phyloP scores from a whole-genome alignment of 176 grass and related monocot species.

The Rhipidocladum racemiflorum region DNA sequence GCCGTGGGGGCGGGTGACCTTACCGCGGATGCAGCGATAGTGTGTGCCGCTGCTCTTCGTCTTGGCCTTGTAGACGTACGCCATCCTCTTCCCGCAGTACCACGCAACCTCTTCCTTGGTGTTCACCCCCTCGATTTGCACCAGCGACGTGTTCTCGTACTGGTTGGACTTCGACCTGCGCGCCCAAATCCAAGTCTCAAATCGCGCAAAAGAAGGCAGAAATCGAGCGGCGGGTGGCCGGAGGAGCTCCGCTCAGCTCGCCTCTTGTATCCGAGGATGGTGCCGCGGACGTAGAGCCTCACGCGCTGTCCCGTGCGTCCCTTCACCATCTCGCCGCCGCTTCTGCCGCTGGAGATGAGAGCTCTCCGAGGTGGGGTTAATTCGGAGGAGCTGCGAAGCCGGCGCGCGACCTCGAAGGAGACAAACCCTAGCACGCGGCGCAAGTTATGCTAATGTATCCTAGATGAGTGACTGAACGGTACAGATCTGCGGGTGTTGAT shows the following conservation, averaged over 20 bases:
- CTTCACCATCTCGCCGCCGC: slow-evolving; percentile 51
- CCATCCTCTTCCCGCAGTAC: slow-evolving; percentile 68
- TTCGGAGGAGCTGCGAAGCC: background rate
- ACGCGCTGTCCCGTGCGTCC: slow-evolving; percentile 53
- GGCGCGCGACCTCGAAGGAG: slow-evolving; percentile 13
- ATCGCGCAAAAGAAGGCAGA: background rate
- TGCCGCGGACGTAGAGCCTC: slow-evolving; percentile 70
- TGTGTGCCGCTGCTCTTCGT: slow-evolving; percentile 55
- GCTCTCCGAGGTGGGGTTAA: background rate
- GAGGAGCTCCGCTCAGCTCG: background rate
- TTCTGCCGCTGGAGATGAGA: slow-evolving; percentile 20
- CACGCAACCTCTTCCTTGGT: slow-evolving; percentile 71
- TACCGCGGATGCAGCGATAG: slow-evolving; percentile 82
- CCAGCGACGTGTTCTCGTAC: slow-evolving; percentile 79
- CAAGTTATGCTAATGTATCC: background rate
- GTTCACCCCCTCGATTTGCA: slow-evolving; percentile 83
- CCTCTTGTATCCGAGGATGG: slow-evolving; percentile 86
- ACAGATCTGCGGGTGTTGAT: background rate
- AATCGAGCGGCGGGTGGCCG: background rate
- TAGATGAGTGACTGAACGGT: background rate
- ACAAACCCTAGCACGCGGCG: slow-evolving; percentile 31
- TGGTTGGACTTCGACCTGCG: slow-evolving; percentile 81
- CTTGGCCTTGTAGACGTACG: slow-evolving; percentile 91
- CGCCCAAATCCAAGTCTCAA: background rate
- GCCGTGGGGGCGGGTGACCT: slow-evolving; percentile 64